Evolutionary conservation across 2,329 filamentous ascomycete species (phyloP).

Genomic region (Tolypocladium sp.): DNA sequence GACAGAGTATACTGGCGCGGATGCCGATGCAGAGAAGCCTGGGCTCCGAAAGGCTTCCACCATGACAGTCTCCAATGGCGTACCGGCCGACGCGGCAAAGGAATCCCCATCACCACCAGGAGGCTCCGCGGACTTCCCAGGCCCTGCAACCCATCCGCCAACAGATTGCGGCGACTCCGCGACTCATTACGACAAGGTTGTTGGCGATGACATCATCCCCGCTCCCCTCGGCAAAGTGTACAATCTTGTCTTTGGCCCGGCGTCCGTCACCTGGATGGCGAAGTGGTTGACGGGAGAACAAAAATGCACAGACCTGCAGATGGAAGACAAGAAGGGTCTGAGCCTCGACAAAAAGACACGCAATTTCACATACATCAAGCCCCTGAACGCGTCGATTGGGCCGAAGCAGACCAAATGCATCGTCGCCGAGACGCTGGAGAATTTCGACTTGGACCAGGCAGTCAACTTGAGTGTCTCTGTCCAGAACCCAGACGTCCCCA

Average conservation of each 20-base stretch:
- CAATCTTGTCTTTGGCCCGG: conserved; percentile 74
- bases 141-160: conserved; percentile 68
- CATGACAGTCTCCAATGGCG: conserved; percentile 30
- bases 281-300: conserved; percentile 83
- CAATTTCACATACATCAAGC: conserved; percentile 84
- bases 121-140: conserved; percentile 62
- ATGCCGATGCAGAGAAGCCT: conserved; percentile 52
- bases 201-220: conserved; percentile 78
- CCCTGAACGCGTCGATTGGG: conserved; percentile 72
- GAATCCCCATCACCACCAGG: conserved; percentile 34
- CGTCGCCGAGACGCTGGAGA: conserved; percentile 75
- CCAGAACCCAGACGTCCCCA: conserved; percentile 90
- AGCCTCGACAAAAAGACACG: conserved; percentile 66
- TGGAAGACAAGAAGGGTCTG: conserved; percentile 76
- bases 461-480: conserved; percentile 76
- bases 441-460: conserved; percentile 77
- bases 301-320: conserved; percentile 79
- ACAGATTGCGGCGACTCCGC: conserved; percentile 77
- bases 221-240: conserved; percentile 91
- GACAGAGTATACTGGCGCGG: conserved; percentile 27
- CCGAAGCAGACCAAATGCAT: conserved; percentile 94
- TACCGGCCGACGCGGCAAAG: conserved; percentile 37
- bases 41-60: conserved; percentile 66
- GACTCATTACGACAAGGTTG: conserved; percentile 72
- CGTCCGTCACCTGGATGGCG: conserved; percentile 70